Percentiles rank a stretch among this genome's conserved stretches.
Conservation (phyloP, 2,329 filamentous ascomycete genomes). For the Boeremia lycopersici region DNA sequence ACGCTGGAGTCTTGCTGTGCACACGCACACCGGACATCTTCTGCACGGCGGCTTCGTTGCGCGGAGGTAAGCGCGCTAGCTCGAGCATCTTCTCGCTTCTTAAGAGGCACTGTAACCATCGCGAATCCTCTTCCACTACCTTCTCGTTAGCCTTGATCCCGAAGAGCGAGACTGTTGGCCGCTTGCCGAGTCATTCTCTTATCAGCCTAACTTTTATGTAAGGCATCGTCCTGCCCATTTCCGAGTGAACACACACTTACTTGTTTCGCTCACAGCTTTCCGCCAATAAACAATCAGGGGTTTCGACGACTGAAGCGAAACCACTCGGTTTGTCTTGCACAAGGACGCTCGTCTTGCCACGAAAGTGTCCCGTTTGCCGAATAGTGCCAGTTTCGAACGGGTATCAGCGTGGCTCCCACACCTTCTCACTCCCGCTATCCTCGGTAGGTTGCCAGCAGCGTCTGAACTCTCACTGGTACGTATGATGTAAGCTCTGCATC, state of each 20-base stretch:
- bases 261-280: constrained; percentile 20
- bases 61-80: constrained; percentile 31
- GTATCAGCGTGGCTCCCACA: constrained; percentile 20
- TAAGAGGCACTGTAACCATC: constrained; percentile 21
- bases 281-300: constrained; percentile 22
- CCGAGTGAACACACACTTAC: constrained; percentile 23
- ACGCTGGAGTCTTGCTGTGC: constrained; percentile 31
- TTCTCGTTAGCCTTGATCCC: background rate
- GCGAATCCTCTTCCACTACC: background rate
- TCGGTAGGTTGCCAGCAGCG: background rate
- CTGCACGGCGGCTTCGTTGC: constrained; percentile 40
- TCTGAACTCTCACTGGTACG: constrained; percentile 11
- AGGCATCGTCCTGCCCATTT: constrained; percentile 3
- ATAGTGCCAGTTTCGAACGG: constrained; percentile 19
- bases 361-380: constrained; percentile 33
- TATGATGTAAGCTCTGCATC: constrained; percentile 15
- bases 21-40: constrained; percentile 39
- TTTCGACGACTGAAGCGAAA: constrained; percentile 22
- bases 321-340: constrained; percentile 32
- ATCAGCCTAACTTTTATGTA: constrained; percentile 1
- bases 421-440: constrained; percentile 9
- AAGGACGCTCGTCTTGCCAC: constrained; percentile 28
- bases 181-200: background rate
- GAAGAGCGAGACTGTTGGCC: background rate
- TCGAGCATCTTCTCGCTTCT: constrained; percentile 23